phyloP scores from a whole-genome alignment of 169 alveolate genomes.

The Eimeria necatrix region DNA sequence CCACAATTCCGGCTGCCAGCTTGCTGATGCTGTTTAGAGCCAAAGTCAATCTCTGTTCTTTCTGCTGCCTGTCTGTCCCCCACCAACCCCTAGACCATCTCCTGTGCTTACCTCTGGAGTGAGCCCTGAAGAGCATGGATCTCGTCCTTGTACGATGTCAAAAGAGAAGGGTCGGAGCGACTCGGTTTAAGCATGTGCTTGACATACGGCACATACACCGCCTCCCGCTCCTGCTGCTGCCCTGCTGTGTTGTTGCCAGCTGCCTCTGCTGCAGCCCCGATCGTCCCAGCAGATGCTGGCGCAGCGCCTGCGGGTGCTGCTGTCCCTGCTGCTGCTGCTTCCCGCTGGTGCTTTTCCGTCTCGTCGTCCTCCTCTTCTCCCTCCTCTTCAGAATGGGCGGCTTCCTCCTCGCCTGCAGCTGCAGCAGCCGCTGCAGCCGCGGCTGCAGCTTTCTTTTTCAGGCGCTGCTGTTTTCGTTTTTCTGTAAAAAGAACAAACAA shows the following conservation, averaged over 20 bases:
- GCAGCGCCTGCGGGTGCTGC: not conserved
- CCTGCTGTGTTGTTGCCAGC: slow-evolving; percentile 23
- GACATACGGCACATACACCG: slow-evolving; percentile 76
- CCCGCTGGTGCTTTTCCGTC: slow-evolving; percentile 44
- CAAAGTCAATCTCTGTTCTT: not conserved
- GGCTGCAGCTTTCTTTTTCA: slow-evolving; percentile 60
- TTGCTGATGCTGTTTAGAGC: no score
- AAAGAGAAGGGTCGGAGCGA: slow-evolving; percentile 82
- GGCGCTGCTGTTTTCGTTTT: slow-evolving; percentile 75
- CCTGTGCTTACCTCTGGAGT: slow-evolving; percentile 76
- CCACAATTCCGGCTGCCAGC: not conserved
- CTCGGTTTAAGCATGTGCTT: slow-evolving; percentile 80
- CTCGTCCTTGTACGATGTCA: slow-evolving; percentile 79
- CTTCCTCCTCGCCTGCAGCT: slow-evolving; percentile 76
- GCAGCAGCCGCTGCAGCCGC: slow-evolving; percentile 75
- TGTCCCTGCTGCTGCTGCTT: slow-evolving; percentile 28
- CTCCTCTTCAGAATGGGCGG: slow-evolving; percentile 84
- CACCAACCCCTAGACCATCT: not conserved
- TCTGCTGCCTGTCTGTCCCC: not conserved
- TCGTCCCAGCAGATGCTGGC: slow-evolving; percentile 49
- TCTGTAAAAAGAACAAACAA: slow-evolving; percentile 7
- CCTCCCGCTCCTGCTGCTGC: slow-evolving; percentile 79
- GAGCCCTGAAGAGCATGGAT: slow-evolving; percentile 80
- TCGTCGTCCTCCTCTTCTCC: slow-evolving; percentile 75
- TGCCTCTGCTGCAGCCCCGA: slow-evolving; percentile 44